Base-by-base conservation (phyloP, 441 rosid species). In the Erodium chrysanthum region DNA sequence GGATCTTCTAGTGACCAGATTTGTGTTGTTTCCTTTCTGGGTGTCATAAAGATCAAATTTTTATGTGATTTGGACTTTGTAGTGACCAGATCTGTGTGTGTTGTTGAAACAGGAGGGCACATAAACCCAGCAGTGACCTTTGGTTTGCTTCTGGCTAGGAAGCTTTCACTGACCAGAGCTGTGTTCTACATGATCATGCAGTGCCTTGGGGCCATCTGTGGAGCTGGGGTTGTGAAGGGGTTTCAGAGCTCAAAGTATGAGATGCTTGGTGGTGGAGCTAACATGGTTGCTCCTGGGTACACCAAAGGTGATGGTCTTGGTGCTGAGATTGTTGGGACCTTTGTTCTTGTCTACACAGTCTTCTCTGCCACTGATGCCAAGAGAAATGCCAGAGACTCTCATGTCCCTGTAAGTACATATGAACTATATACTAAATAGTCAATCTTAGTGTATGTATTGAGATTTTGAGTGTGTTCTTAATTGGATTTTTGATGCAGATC, bases 321-420 rank as follows among this genome's bases (percentile, higher is more conserved):
- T 20, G 73, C 73, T 3, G 73, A 70, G 73, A 54, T 54, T 54
- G 25, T 54, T 8, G 60, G 60, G 0, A 54, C 60, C 23, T 54
- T 54, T 54, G 60, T 70, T 56, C 73, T 70, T 11, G 73, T 70
- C 31, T 70, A 70, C 68, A 70, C 73, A 11, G 73, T 70, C 73
- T 70, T 70, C 73, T 70, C 73, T 18, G 73, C 73, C 73, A 70
- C 73, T 20, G 73, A 70, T 33, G 73, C 73, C 67, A 70, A 70
- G 73, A 64, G 73, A 54, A 70, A 48, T 15, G 73, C 73, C 54
- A 65, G 73, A 25, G 73, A 70, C 50, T 70, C 73, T 35, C 73
- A 70, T 65, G 73, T 70, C 62, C 73, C 73, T 10, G 73, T 70
- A 33, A 27, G 73, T 64, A 21, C 9, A 7, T 20, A 4, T 6